phyloP scores from a whole-genome alignment of 305 asterid species.

The Rubia peregrina region DNA sequence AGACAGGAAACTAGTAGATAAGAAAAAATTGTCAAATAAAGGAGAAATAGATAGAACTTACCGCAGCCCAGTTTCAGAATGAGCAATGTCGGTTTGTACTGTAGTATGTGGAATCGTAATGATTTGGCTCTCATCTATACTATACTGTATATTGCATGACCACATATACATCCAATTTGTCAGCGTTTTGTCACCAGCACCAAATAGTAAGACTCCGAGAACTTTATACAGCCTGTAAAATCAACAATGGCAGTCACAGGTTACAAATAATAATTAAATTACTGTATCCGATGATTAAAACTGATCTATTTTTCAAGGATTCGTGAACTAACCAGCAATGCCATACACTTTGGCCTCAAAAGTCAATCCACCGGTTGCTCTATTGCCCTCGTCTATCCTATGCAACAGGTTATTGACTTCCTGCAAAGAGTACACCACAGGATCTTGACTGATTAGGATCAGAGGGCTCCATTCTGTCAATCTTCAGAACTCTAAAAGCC shows the following conservation, averaged over 20 bases:
- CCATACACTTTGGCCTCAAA: constrained; percentile 95
- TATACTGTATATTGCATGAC: constrained; percentile 87
- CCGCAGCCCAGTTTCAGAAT: constrained; percentile 94
- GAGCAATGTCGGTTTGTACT: constrained; percentile 95
- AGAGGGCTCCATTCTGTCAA: constrained; percentile 95
- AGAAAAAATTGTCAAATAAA: not conserved
- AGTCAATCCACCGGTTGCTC: constrained; percentile 91
- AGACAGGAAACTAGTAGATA: not conserved
- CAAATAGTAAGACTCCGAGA: constrained; percentile 91
- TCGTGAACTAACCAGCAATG: constrained; percentile 69
- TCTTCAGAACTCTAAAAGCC: constrained; percentile 77
- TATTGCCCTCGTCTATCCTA: constrained; percentile 90
- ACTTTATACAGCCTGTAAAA: constrained; percentile 75
- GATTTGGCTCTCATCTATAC: constrained; percentile 93
- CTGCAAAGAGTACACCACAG: constrained; percentile 84
- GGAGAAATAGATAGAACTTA: constrained; percentile 28
- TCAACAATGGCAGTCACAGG: constrained; percentile 7
- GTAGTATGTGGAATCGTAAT: constrained; percentile 84
- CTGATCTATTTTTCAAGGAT: not conserved
- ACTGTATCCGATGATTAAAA: not conserved
- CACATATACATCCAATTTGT: constrained; percentile 88
- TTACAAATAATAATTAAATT: constrained; percentile 8
- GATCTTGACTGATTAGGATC: constrained; percentile 92
- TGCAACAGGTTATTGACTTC: constrained; percentile 92
- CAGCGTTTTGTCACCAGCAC: constrained; percentile 85